Base-by-base conservation (phyloP, 768 basidiomycete genomes). In the Lentinus brumalis region DNA sequence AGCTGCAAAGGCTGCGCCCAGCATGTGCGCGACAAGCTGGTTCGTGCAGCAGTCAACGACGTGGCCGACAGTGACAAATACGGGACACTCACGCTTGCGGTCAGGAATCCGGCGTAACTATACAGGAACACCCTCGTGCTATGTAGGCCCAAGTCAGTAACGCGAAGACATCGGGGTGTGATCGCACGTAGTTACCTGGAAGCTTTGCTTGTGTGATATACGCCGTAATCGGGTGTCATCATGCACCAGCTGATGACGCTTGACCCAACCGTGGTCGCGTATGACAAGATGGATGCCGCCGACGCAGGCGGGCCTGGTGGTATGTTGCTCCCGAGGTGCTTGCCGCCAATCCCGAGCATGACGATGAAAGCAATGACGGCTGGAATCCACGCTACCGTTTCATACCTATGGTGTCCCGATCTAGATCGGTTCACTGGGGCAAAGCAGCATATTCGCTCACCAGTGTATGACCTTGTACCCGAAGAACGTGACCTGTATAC, bases 201-300 rank as follows among this genome's bases (percentile, higher is more conserved):
- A 1, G 71, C 71, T 21, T 69, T 66, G 31, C 66, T 68, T 5
- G 63, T 63, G 63, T 83, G 80, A 60, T 82, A 83, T 21, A 80
- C 77, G 8, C 80, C 80, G 53, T 82, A 83, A 58, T 84, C 82
- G 0, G 80, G 71, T 0, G 75, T 78, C 72, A 82, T 74, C 2
- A 75, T 63, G 52, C 75, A 76, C 74, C 75, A 80, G 50, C 78
- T 77, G 60, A 81, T 70, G 11, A 81, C 71, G 52, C 76, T 81
- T 0, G 82, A 76, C 2, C 77, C 76, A 31, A 81, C 63, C 1
- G 78, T 76, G 2, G 81, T 78, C 5, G 77, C 74, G 67, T 79
- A 84, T 2, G 81, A 78, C 40, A 84, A 61, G 0, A 83, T 64
- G 0, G 66, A 60, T 0, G 74, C 61, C 1, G 74, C 66, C 0